Conservation (phyloP, 306 rosid species). For the Cicer pinnatifidum region DNA sequence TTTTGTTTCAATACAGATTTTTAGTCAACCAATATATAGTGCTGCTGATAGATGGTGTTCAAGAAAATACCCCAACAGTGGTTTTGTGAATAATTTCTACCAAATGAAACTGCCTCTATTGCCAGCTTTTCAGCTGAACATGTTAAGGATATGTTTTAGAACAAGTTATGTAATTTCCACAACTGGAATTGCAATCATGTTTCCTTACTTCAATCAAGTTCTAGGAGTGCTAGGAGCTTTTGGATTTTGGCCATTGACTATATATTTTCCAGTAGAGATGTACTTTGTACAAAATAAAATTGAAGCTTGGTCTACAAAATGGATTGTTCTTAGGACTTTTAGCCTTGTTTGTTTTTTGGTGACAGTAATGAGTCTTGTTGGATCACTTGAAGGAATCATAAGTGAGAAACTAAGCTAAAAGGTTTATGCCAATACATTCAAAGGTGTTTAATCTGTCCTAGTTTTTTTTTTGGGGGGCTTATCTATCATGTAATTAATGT, state of each 20-base stretch:
- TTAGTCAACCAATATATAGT: slow-evolving; percentile 62
- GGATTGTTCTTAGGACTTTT: slow-evolving; percentile 66
- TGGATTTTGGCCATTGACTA: slow-evolving; percentile 81
- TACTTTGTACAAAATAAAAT: slow-evolving; percentile 73
- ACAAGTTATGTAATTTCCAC: slow-evolving; percentile 74
- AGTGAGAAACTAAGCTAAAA: slow-evolving; percentile 56
- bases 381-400: slow-evolving; percentile 76
- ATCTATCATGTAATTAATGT: slow-evolving; percentile 20
- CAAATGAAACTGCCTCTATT: slow-evolving; percentile 55
- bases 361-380: slow-evolving; percentile 59
- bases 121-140: slow-evolving; percentile 55
- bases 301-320: slow-evolving; percentile 68
- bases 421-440: neutral
- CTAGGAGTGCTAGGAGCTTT: slow-evolving; percentile 80
- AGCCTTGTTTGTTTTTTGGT: slow-evolving; percentile 71
- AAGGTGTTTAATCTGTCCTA: slow-evolving; percentile 21
- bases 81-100: slow-evolving; percentile 61
- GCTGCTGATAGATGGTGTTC: slow-evolving; percentile 69
- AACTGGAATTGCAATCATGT: slow-evolving; percentile 68
- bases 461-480: neutral
- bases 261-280: slow-evolving; percentile 91
- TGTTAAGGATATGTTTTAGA: slow-evolving; percentile 68
- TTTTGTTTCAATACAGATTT: slow-evolving; percentile 54
- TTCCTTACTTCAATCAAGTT: slow-evolving; percentile 86
- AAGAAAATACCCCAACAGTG: slow-evolving; percentile 60